Evolutionary conservation across 2,329 filamentous ascomycete species (phyloP), one percentile per base, ranked within the genome.

Genomic region (Penicillium crustosum): DNA sequence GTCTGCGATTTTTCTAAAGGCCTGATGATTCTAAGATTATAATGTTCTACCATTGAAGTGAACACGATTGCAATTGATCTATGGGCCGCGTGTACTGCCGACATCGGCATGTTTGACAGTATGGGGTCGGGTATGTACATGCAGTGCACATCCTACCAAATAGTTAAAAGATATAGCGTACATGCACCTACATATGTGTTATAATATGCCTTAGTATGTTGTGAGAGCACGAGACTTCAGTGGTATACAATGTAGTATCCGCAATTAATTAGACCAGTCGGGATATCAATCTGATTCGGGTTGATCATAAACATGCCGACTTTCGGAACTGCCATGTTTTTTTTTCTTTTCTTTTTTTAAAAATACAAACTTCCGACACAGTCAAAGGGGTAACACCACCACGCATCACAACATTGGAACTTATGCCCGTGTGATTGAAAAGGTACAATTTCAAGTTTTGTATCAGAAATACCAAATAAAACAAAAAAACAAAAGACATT

Each of bases 41-140:
- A 8, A 7, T 19, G 7, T 4, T 45, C 25, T 29, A n/a, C 5
- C 35, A n/a, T 36, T 48, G 31, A 36, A 36, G 19, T 33, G 15
- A 35, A n/a, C 2, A 25, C 19, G n/a, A 48, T 25, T 27, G 29
- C 17, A 36, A 44, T 44, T 19, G 36, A 35, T 29, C 27, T 25
- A 6, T 6, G 36, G 33, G 29, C 36, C 19, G 15, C 21, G 8
- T 43, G 38, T 35, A 23, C 19, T 29, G 23, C 64, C 61, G 60
- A 64, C 54, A 61, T 61, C 61, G 61, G 60, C 49, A 13, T 61
- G 57, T 35, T 38, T 64, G 15, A 41, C 55, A 62, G 55, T 36
- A 43, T 27, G 25, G 33, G 27, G 52, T 21, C 43, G 54, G 50
- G 52, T 59, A 64, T 49, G 59, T 65, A 36, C 50, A 45, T 53